Percentiles rank a stretch among this genome's conserved stretches.
Conservation (phyloP, 2,329 filamentous ascomycete species). For the Calonectria fujianensis region DNA sequence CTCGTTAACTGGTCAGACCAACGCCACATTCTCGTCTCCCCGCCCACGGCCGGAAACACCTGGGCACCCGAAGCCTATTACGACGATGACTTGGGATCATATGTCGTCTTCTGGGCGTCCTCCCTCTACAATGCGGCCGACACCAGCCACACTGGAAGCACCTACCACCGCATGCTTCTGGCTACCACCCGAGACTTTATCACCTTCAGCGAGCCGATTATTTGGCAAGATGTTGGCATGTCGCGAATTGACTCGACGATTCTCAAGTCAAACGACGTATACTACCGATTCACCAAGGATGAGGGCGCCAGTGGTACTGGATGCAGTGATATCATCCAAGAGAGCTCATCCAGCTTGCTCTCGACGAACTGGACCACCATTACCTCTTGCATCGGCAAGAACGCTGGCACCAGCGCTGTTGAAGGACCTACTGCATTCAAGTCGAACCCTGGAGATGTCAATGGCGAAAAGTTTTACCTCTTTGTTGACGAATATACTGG, state of each 20-base stretch:
- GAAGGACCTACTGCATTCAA: slow-evolving; percentile 73
- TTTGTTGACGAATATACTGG: slow-evolving; percentile 73
- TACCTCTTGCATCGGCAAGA: slow-evolving; percentile 69
- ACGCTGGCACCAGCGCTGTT: slow-evolving; percentile 68
- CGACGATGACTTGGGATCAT: slow-evolving; percentile 64
- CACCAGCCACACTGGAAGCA: slow-evolving; percentile 61
- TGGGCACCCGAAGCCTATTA: slow-evolving; percentile 73
- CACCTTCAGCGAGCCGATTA: slow-evolving; percentile 69
- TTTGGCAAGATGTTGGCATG: slow-evolving; percentile 76
- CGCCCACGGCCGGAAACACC: slow-evolving; percentile 70
- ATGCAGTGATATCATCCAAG: slow-evolving; percentile 73
- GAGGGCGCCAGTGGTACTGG: slow-evolving; percentile 69
- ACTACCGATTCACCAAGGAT: slow-evolving; percentile 74
- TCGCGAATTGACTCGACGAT: slow-evolving; percentile 74
- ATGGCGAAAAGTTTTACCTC: slow-evolving; percentile 73
- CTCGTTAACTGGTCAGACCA: slow-evolving; percentile 71
- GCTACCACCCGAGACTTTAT: slow-evolving; percentile 70
- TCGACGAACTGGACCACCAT: slow-evolving; percentile 65
- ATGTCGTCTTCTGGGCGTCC: slow-evolving; percentile 68
- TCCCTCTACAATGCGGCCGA: slow-evolving; percentile 66
- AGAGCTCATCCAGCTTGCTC: slow-evolving; percentile 65
- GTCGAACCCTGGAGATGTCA: slow-evolving; percentile 67
- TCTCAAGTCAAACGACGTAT: slow-evolving; percentile 63
- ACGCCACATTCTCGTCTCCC: slow-evolving; percentile 69
- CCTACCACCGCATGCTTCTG: slow-evolving; percentile 73